These are phyloP conservation scores for Proliferodiscus dingleyae DNA, from an alignment of 2,329 filamentous ascomycete genomes.

Conservation along the genomic window DNA sequence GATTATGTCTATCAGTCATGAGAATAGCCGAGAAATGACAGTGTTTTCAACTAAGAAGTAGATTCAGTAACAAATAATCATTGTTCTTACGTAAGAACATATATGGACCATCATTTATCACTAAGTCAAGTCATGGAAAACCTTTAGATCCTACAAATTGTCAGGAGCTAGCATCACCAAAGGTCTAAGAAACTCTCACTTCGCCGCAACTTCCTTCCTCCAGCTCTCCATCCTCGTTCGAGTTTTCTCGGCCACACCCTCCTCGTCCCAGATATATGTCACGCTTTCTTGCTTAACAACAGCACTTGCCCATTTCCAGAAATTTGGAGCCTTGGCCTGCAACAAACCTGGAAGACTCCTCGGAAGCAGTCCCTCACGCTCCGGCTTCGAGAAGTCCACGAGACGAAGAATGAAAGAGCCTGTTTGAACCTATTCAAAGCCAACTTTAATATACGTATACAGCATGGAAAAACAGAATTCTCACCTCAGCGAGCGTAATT, in stretches of 20 bases:
- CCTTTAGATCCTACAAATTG: too few relatives aligned
- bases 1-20: too few relatives aligned
- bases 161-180: too few relatives aligned
- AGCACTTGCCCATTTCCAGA: slow-evolving; percentile 61
- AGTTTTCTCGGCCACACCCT: slow-evolving; percentile 37
- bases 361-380: slow-evolving; percentile 50
- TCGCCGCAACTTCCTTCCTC: not conserved
- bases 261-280: slow-evolving; percentile 55
- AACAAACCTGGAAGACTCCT: slow-evolving; percentile 42
- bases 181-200: not conserved
- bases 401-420: slow-evolving; percentile 64
- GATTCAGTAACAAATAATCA: too few relatives aligned
- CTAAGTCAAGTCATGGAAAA: too few relatives aligned
- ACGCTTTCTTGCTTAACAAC: slow-evolving; percentile 62
- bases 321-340: slow-evolving; percentile 55
- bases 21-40: too few relatives aligned
- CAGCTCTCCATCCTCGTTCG: slow-evolving; percentile 37
- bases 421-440: slow-evolving; percentile 46
- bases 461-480: slow-evolving; percentile 11
- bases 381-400: slow-evolving; percentile 47
- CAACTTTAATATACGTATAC: slow-evolving; percentile 3
- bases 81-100: too few relatives aligned
- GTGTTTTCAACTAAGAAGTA: too few relatives aligned
- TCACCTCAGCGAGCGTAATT: slow-evolving; percentile 70
- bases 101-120: too few relatives aligned